These are phyloP conservation scores for Microsporum audouinii DNA, from an alignment of 2,329 filamentous ascomycete genomes.

Conservation along the genomic window DNA sequence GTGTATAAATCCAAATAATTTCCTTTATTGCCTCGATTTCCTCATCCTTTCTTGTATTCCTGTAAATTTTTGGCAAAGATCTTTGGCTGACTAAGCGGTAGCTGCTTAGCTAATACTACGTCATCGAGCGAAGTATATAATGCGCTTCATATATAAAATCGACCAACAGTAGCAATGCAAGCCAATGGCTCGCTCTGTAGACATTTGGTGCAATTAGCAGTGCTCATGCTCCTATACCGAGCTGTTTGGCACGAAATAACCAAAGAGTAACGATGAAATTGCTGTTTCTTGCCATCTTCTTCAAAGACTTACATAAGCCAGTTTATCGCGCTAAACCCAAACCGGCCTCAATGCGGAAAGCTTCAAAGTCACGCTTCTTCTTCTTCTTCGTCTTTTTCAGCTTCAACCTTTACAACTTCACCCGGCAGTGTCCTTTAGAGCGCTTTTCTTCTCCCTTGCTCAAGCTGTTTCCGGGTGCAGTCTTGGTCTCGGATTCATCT, in stretches of 20 bases:
- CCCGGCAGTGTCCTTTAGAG: not conserved
- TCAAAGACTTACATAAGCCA: not conserved
- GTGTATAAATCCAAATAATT: conserved; percentile 4
- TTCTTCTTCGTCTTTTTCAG: not conserved
- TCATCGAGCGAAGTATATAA: not conserved
- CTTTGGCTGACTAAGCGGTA: not conserved
- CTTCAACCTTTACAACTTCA: not conserved
- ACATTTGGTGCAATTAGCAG: not conserved
- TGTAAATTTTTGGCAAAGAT: not conserved
- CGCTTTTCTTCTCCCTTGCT: not conserved
- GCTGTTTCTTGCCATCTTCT: not conserved
- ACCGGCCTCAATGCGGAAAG: not conserved
- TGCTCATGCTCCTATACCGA: not conserved
- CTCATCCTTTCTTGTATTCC: not conserved
- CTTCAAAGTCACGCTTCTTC: not conserved
- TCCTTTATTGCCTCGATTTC: not conserved
- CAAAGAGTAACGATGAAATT: not conserved
- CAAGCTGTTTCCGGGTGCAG: not conserved
- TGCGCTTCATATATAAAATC: not conserved
- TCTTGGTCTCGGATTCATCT: not conserved
- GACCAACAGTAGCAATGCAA: not conserved
- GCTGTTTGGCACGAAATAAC: not conserved
- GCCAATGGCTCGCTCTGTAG: not conserved
- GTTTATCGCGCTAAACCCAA: not conserved
- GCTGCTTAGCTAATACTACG: not conserved